Base-by-base conservation (phyloP, 768 basidiomycete genomes). In the Auricularia auricula-judae region DNA sequence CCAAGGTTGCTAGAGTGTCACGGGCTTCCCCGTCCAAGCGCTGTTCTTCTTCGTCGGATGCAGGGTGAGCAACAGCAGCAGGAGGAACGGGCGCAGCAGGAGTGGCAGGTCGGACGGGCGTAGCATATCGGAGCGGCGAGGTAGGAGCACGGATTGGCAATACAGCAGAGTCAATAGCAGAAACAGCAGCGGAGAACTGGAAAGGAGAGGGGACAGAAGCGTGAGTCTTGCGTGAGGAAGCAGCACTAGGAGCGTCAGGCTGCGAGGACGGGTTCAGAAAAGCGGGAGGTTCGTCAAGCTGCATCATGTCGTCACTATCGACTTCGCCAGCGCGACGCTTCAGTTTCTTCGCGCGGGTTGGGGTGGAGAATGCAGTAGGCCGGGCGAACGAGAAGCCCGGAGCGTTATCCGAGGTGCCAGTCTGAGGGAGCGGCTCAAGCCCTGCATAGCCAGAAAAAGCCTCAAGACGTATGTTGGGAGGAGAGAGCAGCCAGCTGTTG, bases 161-260 rank as follows among this genome's bases (percentile, higher is more conserved):
- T 18, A 10, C 56, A 54, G 12, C 56, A 54, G 44, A 16, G 11
- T 35, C 39, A 23, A 64, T 63, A 14, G 64, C 51, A 62, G 62
- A 34, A n/a, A 58, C 53, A 35, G 66, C 47, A 56, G 61, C 60
- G n/a, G 66, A 66, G 21, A 66, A 21, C 23, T 61, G 63, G 35
- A 66, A 62, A 39, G 47, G 42, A 47, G 65, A 11, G n/a, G 61
- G 59, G 34, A 4, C 35, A 34, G 39, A n/a, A 34, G 29, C 18
- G 59, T 61, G 51, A 29, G 64, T 23, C 59, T 21, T 64, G 36
- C 36, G 35, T 54, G 51, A 47, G 39, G 56, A 59, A 59, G 33
- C 4, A 33, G 12, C 47, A 18, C 7, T 58, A 8, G 56, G 39
- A 18, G 63, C 36, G 34, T 21, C 3, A 7, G 63, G 21, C 18